Evolutionary conservation across 2,329 filamentous ascomycete genomes (phyloP), one percentile per base, ranked within the genome.

Genomic region (Penicillium sp.): DNA sequence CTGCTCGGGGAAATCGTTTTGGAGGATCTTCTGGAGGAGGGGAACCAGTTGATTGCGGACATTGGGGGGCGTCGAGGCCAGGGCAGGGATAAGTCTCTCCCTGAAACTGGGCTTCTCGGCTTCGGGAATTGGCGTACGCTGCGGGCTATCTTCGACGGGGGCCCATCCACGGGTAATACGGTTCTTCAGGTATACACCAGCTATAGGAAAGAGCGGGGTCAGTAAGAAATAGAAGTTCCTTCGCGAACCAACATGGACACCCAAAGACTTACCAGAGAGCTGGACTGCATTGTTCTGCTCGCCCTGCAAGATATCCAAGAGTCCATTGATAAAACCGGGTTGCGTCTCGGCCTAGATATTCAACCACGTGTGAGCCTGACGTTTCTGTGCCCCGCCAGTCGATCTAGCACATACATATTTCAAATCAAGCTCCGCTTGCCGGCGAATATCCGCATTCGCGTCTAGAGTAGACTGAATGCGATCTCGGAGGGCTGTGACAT

Each of bases 111-210:
- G 82, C 80, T 97, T 97, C 77, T 97, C 94, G 60, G 90, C 87
- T 73, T 97, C 93, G 68, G 89, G 84, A 77, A 96, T 94, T 67
- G 88, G 81, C 68, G 86, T 86, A 68, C 89, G 87, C 70, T 85
- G 84, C 62, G 87, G 84, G 72, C 84, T 87, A 65, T 93, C 89
- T 65, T 95, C 90, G 71, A 84, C 82, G 62, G 85, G 86, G 56
- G 88, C 84, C 94, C 94, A 99, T 69, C 91, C 92, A 73, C 93
- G 89, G 75, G 90, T 93, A 75, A 97, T 89, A 73, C 93, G 89
- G 80, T 99, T 97, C 81, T 99, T 99, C 75, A 97, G 86, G 79
- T 97, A 99, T 69, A 99, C 91, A 72, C 93, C 93, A 71, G 92
- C 93, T 97, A 76, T 43, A 64, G 59, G 62, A 57, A 35, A 52